phyloP scores from a whole-genome alignment of 139 green algal genomes.

The Auxenochlorella pyrenoidosa region DNA sequence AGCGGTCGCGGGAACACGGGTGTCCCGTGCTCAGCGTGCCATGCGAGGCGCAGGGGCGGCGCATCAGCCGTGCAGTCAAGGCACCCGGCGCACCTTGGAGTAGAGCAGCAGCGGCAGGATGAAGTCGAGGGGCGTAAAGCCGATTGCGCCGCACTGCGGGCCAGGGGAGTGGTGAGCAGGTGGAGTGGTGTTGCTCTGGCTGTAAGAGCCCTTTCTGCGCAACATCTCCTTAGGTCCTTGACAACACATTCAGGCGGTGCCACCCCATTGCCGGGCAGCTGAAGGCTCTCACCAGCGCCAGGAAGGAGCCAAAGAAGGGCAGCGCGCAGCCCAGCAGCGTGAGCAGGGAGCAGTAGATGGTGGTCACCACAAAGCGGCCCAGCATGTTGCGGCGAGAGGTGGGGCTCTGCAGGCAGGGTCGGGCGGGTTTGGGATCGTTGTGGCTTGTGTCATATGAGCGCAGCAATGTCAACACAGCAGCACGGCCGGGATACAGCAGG shows the following conservation, averaged over 20 bases:
- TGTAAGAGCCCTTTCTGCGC: too few relatives aligned
- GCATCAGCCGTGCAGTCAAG: background rate
- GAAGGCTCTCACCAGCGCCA: slow-evolving; percentile 36
- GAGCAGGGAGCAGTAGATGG: slow-evolving; percentile 43
- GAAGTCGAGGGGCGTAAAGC: background rate
- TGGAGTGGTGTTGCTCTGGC: too few relatives aligned
- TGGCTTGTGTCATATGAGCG: too few relatives aligned
- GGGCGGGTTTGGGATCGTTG: background rate
- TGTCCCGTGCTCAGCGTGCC: too few relatives aligned
- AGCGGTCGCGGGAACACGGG: too few relatives aligned
- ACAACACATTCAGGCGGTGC: too few relatives aligned
- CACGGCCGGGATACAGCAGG: background rate
- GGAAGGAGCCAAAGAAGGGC: slow-evolving; percentile 42
- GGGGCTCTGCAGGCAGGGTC: background rate
- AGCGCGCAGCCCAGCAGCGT: slow-evolving; percentile 42
- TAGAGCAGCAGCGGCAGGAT: background rate
- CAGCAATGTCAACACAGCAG: background rate
- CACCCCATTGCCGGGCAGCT: too few relatives aligned
- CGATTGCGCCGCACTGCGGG: background rate
- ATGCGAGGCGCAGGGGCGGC: background rate
- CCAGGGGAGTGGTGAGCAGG: too few relatives aligned
- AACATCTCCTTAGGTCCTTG: too few relatives aligned
- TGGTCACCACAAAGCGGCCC: slow-evolving; percentile 33
- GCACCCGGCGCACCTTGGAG: background rate
- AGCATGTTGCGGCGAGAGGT: slow-evolving; percentile 36